These are phyloP conservation scores for Petrea volubilis DNA, from an alignment of 257 asterid genomes.

Conservation along the genomic window DNA sequence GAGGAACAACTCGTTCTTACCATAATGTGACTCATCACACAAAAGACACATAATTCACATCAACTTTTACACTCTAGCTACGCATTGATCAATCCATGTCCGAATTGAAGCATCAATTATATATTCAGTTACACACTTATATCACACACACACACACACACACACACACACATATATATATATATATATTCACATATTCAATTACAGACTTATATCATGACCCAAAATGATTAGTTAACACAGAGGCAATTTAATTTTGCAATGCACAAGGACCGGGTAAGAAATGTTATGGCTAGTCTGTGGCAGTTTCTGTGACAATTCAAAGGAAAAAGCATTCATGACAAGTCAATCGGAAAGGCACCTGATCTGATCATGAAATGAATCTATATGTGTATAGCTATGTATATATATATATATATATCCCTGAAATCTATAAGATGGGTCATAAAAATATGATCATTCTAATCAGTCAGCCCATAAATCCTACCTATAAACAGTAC, in stretches of 20 bases:
- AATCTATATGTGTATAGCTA: background rate
- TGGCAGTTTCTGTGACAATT: slow-evolving; percentile 42
- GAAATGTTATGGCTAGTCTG: slow-evolving; percentile 28
- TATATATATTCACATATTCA: background rate
- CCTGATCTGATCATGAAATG: slow-evolving; percentile 40
- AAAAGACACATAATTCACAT: background rate
- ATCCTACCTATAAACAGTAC: slow-evolving; percentile 29
- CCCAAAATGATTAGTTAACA: background rate
- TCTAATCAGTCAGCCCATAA: slow-evolving; percentile 45
- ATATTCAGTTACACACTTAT: too few relatives aligned
- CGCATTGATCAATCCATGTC: background rate
- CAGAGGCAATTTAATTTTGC: background rate
- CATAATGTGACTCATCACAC: background rate
- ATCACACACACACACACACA: too few relatives aligned
- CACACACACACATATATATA: too few relatives aligned
- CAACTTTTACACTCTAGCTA: background rate
- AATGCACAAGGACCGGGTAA: slow-evolving; percentile 34
- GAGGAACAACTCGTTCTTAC: background rate
- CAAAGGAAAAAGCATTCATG: slow-evolving; percentile 43
- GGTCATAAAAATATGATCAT: slow-evolving; percentile 41
- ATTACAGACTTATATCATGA: too few relatives aligned
- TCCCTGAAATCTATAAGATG: slow-evolving; percentile 31
- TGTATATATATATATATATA: background rate
- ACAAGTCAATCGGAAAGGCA: slow-evolving; percentile 51
- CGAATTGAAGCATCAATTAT: background rate